Base-by-base conservation (phyloP, 257 asterid species). In the Penstemon davidsonii region DNA sequence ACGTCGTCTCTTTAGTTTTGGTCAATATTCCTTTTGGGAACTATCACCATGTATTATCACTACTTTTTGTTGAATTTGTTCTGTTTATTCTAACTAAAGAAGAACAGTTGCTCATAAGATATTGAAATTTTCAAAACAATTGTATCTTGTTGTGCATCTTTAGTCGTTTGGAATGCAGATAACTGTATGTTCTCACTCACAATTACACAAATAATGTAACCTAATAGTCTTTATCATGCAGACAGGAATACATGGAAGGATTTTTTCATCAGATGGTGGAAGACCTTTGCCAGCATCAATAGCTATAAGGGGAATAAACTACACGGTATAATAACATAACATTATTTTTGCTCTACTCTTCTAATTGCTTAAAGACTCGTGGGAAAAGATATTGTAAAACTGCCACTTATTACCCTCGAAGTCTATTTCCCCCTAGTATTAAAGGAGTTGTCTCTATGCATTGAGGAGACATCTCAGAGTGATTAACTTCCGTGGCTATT, bases 161-260 rank as follows among this genome's bases (percentile, higher is more conserved):
- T 43, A 50, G 67, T 62, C 45, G 5, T 25, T 60, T 36, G 53
- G 65, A 42, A 52, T 18, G 51, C 47, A 66, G 52, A 51, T 8
- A 18, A 8, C 33, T 25, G 33, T 25, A 25, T 25, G 33, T 25
- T 0, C 33, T 25, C 33, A 25, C 33, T 25, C 33, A 25, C 33
- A 25, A 25, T 25, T 25, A 25, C 33, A 25, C 33, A 25, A 25
- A 25, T 2, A 25, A 25, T 25, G 33, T 25, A 0, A 25, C 4
- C 40, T 49, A n/a, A 41, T 51, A 52, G 7, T 45, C 55, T 55
- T 61, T 40, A 63, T 36, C 62, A 49, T 67, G 40, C 81, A 83
- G 87, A 77, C 83, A 2, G 87, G 87, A 66, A 57, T 83, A 68
- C 85, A 80, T 55, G 87, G 87, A 53, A 71, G 80, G 55, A 47